Percentiles rank a stretch among this genome's conserved stretches.
These are phyloP conservation scores for Globisporangium nunn DNA, from an alignment of 352 stramenopile species.

Conservation along the genomic window DNA sequence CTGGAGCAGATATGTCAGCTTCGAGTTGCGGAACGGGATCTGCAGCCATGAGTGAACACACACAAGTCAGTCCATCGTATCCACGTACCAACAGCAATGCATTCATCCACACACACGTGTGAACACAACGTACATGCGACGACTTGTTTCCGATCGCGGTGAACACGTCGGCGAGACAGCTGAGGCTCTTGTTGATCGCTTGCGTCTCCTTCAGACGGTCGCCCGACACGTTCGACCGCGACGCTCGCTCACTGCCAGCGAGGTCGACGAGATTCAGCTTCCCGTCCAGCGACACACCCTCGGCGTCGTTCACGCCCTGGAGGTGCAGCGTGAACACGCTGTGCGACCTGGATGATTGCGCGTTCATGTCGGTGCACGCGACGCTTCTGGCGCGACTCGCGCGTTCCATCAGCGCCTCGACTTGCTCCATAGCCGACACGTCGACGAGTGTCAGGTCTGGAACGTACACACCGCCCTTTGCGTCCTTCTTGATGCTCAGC, in stretches of 20 bases:
- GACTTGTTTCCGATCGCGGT: conserved; percentile 93
- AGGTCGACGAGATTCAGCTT: conserved; percentile 79
- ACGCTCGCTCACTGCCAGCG: conserved; percentile 73
- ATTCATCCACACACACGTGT: no score
- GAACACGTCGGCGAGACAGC: conserved; percentile 98
- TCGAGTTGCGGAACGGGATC: conserved; percentile 97
- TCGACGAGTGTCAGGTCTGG: conserved; percentile 50
- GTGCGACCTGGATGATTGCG: conserved; percentile 70
- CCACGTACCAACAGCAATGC: no score
- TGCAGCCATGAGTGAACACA: conserved; percentile 12
- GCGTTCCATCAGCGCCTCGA: conserved; percentile 73
- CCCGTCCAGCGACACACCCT: conserved; percentile 56
- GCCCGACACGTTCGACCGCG: conserved; percentile 81
- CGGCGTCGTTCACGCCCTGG: conserved; percentile 75
- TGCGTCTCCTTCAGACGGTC: conserved; percentile 95
- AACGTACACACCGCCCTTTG: conserved; percentile 55
- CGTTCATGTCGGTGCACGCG: conserved; percentile 94
- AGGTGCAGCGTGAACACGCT: conserved; percentile 79
- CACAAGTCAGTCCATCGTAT: not conserved
- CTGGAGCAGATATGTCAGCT: conserved; percentile 98
- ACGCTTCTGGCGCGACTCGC: conserved; percentile 61
- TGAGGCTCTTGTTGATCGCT: conserved; percentile 99
- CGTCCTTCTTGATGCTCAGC: conserved; percentile 68
- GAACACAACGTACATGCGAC: conserved; percentile 72
- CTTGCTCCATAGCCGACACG: conserved; percentile 48